Conservation (phyloP, 768 basidiomycete species). For the Macrolepiota fuliginosa region DNA sequence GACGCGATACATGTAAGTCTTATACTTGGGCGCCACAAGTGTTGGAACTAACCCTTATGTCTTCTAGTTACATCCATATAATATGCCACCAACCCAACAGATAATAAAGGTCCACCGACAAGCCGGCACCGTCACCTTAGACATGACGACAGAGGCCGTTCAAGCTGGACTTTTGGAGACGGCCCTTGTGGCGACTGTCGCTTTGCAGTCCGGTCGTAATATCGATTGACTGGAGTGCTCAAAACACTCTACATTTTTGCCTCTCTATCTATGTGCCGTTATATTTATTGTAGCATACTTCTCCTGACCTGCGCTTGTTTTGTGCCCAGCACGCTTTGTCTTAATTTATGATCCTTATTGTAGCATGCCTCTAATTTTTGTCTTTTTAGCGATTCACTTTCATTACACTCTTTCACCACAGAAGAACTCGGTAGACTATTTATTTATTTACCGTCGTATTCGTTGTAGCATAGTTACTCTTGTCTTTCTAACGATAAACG, state of each 20-base stretch:
- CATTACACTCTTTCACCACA: no score
- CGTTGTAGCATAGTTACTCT: neutral
- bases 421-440: no score
- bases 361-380: no score
- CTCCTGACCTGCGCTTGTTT: no score
- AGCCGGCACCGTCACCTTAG: constrained; percentile 34
- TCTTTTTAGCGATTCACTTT: no score
- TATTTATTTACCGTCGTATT: neutral
- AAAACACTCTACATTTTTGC: neutral
- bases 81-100: constrained; percentile 23
- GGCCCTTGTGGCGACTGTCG: constrained; percentile 40
- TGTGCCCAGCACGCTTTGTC: no score
- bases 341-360: no score
- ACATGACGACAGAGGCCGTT: constrained; percentile 45
- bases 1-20: constrained; percentile 7
- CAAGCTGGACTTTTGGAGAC: constrained; percentile 43
- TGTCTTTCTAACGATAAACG: neutral
- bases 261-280: neutral
- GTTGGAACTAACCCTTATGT: neutral
- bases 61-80: constrained; percentile 35
- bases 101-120: constrained; percentile 36
- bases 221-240: constrained; percentile 33
- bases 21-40: neutral
- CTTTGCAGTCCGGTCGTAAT: constrained; percentile 43
- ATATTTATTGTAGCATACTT: no score